Base-by-base conservation (phyloP, 192 early-diverging fungal species). In the Backusella macrospora region DNA sequence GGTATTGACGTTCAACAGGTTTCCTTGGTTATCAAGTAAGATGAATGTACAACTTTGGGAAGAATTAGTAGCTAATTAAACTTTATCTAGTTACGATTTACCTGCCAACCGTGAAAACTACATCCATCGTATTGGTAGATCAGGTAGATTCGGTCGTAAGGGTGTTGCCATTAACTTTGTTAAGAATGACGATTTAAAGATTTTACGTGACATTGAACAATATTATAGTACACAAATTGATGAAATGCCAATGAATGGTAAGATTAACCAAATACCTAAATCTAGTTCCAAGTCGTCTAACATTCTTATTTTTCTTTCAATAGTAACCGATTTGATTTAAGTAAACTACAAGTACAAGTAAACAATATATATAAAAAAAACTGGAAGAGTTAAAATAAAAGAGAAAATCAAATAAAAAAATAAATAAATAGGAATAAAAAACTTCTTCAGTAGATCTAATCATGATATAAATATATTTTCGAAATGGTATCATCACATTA, bases 1-100 rank as follows among this genome's bases (percentile, higher is more conserved):
- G 98, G 98, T 81, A 99, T 99, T 65, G 98, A 99, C 82, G 98
- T 99, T 21, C 96, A 98, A 83, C 98, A 99, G 78, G 96, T 99
- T 6, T 99, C 98, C 45, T 84, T 98, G 69, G 98, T 99, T 71
- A 94, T 96, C 81, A 80, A 80, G 82, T 83, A 81, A 76, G 76
- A 14, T 66, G 29, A 18, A 38, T 4, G 34, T 13, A 34, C 44
- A 26, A 38, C 5, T 42, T 5, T 38, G 34, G 3, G 49, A 23
- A 2, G 2, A 43, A 16, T 52, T 37, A 1, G 16, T 49, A 62
- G 9, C 43, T 47, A 37, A 7, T 71, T 4, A 29, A 45, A 7
- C 16, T 26, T 68, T 74, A 1, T 64, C 1, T 45, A 84, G 79
- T n/a, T 99, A 99, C 78, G 98, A 99, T 82, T 88, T 98, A 71